These are phyloP conservation scores for Cladosporium sp. DNA, from an alignment of 2,329 filamentous ascomycete species.

Conservation along the genomic window DNA sequence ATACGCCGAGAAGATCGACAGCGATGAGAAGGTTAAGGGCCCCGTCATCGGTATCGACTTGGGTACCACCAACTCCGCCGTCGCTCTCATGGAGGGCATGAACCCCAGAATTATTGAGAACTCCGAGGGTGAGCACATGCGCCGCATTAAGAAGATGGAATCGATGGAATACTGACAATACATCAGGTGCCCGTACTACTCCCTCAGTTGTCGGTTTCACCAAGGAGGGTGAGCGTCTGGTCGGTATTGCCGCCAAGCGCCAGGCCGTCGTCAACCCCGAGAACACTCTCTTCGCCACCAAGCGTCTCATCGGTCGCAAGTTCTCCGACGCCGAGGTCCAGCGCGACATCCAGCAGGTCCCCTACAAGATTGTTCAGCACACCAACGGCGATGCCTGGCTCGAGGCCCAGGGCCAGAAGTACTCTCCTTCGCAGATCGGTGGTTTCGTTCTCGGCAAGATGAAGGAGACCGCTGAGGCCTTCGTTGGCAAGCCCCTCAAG, in stretches of 20 bases:
- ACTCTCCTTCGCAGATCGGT: constrained; percentile 97
- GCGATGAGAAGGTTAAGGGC: constrained; percentile 77
- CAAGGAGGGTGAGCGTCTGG: constrained; percentile 90
- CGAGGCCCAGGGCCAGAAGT: constrained; percentile 86
- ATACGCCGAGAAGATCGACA: constrained; percentile 52
- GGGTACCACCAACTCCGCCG: constrained; percentile 96
- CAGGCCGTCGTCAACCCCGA: constrained; percentile 98
- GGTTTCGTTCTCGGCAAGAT: constrained; percentile 97
- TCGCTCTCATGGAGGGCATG: constrained; percentile 98
- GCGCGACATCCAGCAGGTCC: constrained; percentile 94
- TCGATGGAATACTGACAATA: constrained; percentile 8
- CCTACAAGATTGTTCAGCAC: constrained; percentile 98
- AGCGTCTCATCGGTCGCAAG: constrained; percentile 97
- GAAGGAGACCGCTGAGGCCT: constrained; percentile 97
- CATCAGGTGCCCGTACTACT: constrained; percentile 75
- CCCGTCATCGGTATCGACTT: constrained; percentile 97
- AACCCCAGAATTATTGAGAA: constrained; percentile 95
- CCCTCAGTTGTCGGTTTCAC: constrained; percentile 95
- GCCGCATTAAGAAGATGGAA: background rate
- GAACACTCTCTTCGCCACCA: constrained; percentile 97
- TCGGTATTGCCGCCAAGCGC: constrained; percentile 96
- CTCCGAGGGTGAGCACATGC: constrained; percentile 67
- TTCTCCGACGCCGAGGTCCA: constrained; percentile 92
- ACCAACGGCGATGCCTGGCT: constrained; percentile 96
- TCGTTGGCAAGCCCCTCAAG: constrained; percentile 85